Evolutionary conservation across 2,329 filamentous ascomycete species (phyloP).

Genomic region (Nemania sp.): DNA sequence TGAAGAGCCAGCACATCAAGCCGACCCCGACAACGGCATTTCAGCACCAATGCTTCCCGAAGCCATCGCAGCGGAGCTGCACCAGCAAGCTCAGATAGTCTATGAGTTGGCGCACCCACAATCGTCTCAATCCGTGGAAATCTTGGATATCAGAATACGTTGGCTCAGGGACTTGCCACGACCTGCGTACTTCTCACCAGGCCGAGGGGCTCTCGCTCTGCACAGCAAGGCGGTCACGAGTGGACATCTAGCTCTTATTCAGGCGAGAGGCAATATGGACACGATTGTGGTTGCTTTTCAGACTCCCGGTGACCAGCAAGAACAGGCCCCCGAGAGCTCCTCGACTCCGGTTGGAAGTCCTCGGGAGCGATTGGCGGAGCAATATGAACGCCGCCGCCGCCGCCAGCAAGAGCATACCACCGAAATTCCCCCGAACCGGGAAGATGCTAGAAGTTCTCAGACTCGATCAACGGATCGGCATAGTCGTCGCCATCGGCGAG

Average conservation of each 20-base stretch:
- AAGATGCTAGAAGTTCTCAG: too few species aligned
- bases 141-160: neutral
- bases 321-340: too few species aligned
- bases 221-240: slow-evolving; percentile 17
- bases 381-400: too few species aligned
- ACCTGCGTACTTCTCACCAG: neutral
- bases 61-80: neutral
- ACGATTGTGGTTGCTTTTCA: slow-evolving; percentile 47
- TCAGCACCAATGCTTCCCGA: neutral
- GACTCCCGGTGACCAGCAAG: neutral
- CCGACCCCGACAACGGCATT: neutral
- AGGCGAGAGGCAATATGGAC: slow-evolving; percentile 40
- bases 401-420: too few species aligned
- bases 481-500: too few species aligned
- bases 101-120: neutral
- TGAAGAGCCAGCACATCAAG: neutral
- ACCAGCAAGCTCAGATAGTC: neutral
- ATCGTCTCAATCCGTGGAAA: neutral
- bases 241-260: slow-evolving; percentile 6
- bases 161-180: neutral
- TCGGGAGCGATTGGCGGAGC: too few species aligned
- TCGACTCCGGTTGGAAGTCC: too few species aligned
- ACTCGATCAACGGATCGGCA: too few species aligned
- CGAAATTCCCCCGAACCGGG: too few species aligned
- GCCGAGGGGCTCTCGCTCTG: neutral